These are phyloP conservation scores for Yamadazyma akitaensis DNA, from an alignment of 805 yeast species.

Conservation along the genomic window DNA sequence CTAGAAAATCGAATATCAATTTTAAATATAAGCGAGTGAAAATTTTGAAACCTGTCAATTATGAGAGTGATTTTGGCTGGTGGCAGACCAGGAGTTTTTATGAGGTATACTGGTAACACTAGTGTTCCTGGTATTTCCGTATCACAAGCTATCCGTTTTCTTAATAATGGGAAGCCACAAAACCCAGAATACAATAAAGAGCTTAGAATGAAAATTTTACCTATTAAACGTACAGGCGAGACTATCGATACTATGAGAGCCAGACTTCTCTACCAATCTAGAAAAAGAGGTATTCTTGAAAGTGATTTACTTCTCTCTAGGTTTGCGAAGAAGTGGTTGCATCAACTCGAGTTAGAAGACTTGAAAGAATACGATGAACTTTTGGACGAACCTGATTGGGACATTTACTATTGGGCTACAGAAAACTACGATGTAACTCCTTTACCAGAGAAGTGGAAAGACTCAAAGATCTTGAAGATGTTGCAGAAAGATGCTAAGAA, in stretches of 20 bases:
- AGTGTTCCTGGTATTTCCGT: background rate
- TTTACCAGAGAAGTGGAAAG: slow-evolving; percentile 81
- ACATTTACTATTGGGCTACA: slow-evolving; percentile 97
- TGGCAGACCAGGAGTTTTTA: background rate
- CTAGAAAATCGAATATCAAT: background rate
- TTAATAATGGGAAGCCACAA: slow-evolving; percentile 42
- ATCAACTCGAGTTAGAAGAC: slow-evolving; percentile 56
- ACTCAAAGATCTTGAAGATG: slow-evolving; percentile 57
- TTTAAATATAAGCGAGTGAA: background rate
- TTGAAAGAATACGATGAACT: slow-evolving; percentile 81
- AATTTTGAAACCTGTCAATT: background rate
- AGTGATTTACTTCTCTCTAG: slow-evolving; percentile 82
- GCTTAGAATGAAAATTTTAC: slow-evolving; percentile 59
- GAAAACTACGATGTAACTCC: slow-evolving; percentile 77
- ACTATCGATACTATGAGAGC: slow-evolving; percentile 72
- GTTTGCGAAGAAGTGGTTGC: slow-evolving; percentile 76
- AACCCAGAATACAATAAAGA: slow-evolving; percentile 30
- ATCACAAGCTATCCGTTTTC: slow-evolving; percentile 13
- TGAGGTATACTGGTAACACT: background rate
- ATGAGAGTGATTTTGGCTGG: background rate
- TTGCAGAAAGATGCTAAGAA: slow-evolving; percentile 75
- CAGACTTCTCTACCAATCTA: slow-evolving; percentile 83
- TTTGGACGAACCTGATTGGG: slow-evolving; percentile 97
- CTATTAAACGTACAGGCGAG: slow-evolving; percentile 76
- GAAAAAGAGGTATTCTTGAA: slow-evolving; percentile 94